Percentiles rank a stretch among this genome's conserved stretches.
Conservation (phyloP, 2,329 filamentous ascomycete species). For the Capronia americana region DNA sequence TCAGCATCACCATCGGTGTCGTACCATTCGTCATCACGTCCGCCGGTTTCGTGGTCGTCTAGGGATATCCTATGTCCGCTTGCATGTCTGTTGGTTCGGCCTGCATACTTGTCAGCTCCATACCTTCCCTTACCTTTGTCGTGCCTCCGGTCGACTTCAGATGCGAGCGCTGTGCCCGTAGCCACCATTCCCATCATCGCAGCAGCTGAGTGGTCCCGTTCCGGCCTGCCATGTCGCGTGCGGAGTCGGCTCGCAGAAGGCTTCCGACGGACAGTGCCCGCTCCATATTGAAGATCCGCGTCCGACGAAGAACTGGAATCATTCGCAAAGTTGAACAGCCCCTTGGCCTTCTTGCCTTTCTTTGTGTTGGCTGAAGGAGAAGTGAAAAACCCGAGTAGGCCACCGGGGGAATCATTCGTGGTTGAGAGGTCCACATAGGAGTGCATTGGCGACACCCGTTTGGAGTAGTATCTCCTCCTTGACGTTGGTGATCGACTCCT, state of each 20-base stretch:
- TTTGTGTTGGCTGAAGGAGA: constrained; percentile 63
- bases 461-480: constrained; percentile 39
- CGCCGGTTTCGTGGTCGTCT: constrained; percentile 30
- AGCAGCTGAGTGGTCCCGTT: constrained; percentile 50
- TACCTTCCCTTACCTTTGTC: constrained; percentile 32
- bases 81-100: constrained; percentile 8
- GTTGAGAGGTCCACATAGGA: constrained; percentile 72
- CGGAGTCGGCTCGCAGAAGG: constrained; percentile 42
- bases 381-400: constrained; percentile 69
- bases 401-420: constrained; percentile 58
- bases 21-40: constrained; percentile 64
- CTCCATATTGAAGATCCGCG: constrained; percentile 72
- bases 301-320: constrained; percentile 72
- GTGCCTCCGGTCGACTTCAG: constrained; percentile 42
- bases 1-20: constrained; percentile 62
- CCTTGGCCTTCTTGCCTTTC: constrained; percentile 49
- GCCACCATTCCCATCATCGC: constrained; percentile 57
- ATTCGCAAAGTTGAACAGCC: constrained; percentile 64
- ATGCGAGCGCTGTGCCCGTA: constrained; percentile 55
- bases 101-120: constrained; percentile 34
- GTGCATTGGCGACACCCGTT: constrained; percentile 61
- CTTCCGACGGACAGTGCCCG: constrained; percentile 55
- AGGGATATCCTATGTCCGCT: constrained; percentile 21
- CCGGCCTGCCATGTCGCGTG: constrained; percentile 36
- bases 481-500: constrained; percentile 48